phyloP scores from a whole-genome alignment of 2,329 filamentous ascomycete genomes.

The Ceratocystis papillata region DNA sequence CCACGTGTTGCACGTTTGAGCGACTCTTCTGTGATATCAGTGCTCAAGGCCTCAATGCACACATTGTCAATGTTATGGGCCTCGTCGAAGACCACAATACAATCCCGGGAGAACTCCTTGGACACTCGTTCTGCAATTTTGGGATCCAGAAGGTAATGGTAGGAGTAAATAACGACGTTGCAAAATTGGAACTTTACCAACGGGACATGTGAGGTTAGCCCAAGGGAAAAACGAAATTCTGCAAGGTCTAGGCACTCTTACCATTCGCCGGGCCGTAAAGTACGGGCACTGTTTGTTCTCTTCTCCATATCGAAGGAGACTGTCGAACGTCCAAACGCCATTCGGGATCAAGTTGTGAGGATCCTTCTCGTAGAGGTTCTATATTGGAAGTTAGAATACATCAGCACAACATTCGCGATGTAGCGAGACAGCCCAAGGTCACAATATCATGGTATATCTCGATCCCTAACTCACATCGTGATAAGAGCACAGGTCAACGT shows the following conservation, averaged over 20 bases:
- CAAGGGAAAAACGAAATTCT: constrained; percentile 19
- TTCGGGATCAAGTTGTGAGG: constrained; percentile 90
- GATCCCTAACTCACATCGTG: constrained; percentile 58
- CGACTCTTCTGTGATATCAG: constrained; percentile 92
- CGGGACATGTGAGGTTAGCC: not conserved
- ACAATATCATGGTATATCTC: not conserved
- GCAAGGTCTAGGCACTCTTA: constrained; percentile 33
- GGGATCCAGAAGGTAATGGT: constrained; percentile 93
- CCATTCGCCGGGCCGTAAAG: constrained; percentile 90
- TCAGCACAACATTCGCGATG: not conserved
- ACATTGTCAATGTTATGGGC: constrained; percentile 99
- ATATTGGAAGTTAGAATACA: not conserved
- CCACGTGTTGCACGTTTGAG: constrained; percentile 81
- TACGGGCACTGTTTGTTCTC: constrained; percentile 96
- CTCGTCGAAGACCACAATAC: constrained; percentile 97
- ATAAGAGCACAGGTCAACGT: constrained; percentile 88
- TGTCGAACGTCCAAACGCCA: constrained; percentile 91
- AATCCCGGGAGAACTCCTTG: constrained; percentile 91
- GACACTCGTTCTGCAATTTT: constrained; percentile 96
- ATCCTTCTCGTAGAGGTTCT: constrained; percentile 89
- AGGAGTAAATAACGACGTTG: constrained; percentile 99
- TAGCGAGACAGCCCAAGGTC: no score
- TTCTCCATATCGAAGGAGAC: constrained; percentile 78
- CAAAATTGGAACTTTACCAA: constrained; percentile 77
- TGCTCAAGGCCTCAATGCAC: constrained; percentile 94